phyloP scores from a whole-genome alignment of 192 early-diverging fungal genomes.

The Podila epicladia region DNA sequence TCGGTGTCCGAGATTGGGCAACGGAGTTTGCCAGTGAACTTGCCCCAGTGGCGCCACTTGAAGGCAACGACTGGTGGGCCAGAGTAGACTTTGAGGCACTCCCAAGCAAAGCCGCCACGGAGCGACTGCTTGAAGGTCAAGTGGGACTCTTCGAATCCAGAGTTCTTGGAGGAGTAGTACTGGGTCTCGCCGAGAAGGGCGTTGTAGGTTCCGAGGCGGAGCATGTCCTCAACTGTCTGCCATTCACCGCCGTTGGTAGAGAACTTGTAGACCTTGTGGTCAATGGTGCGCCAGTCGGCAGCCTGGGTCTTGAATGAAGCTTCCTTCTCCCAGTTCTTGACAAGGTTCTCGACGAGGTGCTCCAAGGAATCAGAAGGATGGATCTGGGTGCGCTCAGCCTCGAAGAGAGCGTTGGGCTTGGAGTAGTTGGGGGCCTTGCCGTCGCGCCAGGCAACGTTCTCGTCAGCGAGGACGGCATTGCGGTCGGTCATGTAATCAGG shows the following conservation, averaged over 20 bases:
- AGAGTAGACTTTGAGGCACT: slow-evolving; percentile 54
- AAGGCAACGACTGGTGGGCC: slow-evolving; percentile 58
- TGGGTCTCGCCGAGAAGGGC: slow-evolving; percentile 57
- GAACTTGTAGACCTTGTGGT: slow-evolving; percentile 53
- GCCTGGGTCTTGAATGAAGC: slow-evolving; percentile 53
- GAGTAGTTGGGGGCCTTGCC: slow-evolving; percentile 52
- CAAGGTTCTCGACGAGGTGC: slow-evolving; percentile 52
- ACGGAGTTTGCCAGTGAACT: slow-evolving; percentile 48
- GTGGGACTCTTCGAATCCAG: slow-evolving; percentile 55
- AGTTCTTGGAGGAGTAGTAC: slow-evolving; percentile 53
- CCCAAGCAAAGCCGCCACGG: slow-evolving; percentile 53
- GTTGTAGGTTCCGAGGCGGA: slow-evolving; percentile 57
- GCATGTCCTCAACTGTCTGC: slow-evolving; percentile 57
- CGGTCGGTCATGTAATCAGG: slow-evolving; percentile 60
- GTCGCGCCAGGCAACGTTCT: slow-evolving; percentile 54
- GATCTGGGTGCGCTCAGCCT: slow-evolving; percentile 43
- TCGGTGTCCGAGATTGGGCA: slow-evolving; percentile 44
- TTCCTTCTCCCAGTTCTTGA: slow-evolving; percentile 64
- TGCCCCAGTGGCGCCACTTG: slow-evolving; percentile 60
- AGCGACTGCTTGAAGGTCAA: slow-evolving; percentile 53
- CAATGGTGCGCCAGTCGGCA: slow-evolving; percentile 56
- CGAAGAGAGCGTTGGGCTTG: slow-evolving; percentile 55
- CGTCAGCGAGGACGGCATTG: slow-evolving; percentile 56
- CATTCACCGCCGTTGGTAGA: slow-evolving; percentile 53
- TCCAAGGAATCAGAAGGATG: slow-evolving; percentile 53